Base-by-base conservation (phyloP, 2,329 filamentous ascomycete species). In the Ophiostoma australiae region DNA sequence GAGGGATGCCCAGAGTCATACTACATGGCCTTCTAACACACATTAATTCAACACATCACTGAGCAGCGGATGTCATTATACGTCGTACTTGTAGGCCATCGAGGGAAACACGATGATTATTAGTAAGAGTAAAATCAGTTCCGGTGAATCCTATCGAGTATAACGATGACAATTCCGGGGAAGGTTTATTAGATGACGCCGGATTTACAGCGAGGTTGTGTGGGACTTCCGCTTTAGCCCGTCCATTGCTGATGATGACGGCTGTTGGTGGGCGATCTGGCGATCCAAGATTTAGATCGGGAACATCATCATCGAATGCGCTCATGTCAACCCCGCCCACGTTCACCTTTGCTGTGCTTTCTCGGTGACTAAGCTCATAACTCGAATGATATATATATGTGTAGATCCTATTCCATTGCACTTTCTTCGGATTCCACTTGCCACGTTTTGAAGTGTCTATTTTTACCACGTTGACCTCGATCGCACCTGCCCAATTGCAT, bases 231-330 rank as follows among this genome's bases (percentile, higher is more conserved):
- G 44, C 6, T 20, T 15, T 48, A n/a, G 17, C 6, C 6, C 44
- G 20, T 15, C 17, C 20, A 48, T 48, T 48, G 44, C 5, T 48
- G 41, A 17, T n/a, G 44, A 48, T 48, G 23, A 58, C 23, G 52
- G 52, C n/a, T 58, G 52, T 23, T 58, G 52, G 11, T 58, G 52
- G 52, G n/a, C 52, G 52, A 58, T 58, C 17, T 58, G 52, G 52
- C 52, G 52, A 58, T 58, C 52, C 13, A 15, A 58, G n/a, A n/a
- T 27, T n/a, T 27, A 58, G 52, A 27, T 58, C 52, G 23, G 10
- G 10, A 27, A 58, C 52, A 58, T 23, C 52, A 27, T 27, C 52
- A 58, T 58, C 52, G 52, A 27, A 31, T 27, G 13, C 17, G 44
- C 15, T 48, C 17, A 48, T n/a, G 52, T 27, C 52, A 58, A 27